Conservation (phyloP, 371 early-diverging fungal genomes). For the Lichtheimia hyalospora region DNA sequence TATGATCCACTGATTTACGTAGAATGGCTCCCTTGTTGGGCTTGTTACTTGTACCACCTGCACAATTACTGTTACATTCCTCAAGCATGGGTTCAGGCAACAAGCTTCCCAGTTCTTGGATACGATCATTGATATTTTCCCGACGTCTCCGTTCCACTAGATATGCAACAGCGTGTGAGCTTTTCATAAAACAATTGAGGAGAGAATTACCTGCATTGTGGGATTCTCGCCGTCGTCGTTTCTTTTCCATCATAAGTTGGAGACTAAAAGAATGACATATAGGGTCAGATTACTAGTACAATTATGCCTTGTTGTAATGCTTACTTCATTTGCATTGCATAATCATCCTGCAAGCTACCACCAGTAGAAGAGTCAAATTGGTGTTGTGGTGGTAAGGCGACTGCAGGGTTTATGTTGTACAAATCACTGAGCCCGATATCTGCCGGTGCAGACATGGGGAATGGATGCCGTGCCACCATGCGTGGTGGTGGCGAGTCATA, state of each 20-base stretch:
- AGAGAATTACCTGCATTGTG: slow-evolving; percentile 84
- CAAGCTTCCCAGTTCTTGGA: slow-evolving; percentile 88
- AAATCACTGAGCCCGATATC: slow-evolving; percentile 35
- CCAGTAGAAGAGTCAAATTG: slow-evolving; percentile 5
- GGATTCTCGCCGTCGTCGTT: slow-evolving; percentile 88
- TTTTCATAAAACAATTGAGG: neutral
- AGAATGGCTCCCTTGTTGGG: slow-evolving; percentile 87
- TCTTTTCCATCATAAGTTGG: slow-evolving; percentile 70
- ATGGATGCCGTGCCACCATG: slow-evolving; percentile 3
- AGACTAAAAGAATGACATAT: slow-evolving; percentile 20
- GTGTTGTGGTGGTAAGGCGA: slow-evolving; percentile 7
- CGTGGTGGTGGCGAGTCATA: slow-evolving; percentile 2
- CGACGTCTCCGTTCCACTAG: slow-evolving; percentile 91
- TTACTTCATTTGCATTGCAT: slow-evolving; percentile 47
- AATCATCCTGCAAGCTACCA: slow-evolving; percentile 39
- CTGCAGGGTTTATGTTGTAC: slow-evolving; percentile 11
- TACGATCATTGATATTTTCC: slow-evolving; percentile 97
- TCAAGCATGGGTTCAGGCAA: slow-evolving; percentile 77
- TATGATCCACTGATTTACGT: slow-evolving; percentile 89
- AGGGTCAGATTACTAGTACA: neutral
- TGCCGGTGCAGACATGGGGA: slow-evolving; percentile 50
- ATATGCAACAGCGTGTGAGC: neutral
- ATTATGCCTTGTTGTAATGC: neutral
- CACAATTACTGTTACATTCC: slow-evolving; percentile 33
- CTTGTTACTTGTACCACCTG: slow-evolving; percentile 40